Evolutionary conservation across 2,329 filamentous ascomycete species (phyloP).

Genomic region (Pseudogymnoascus sp.): DNA sequence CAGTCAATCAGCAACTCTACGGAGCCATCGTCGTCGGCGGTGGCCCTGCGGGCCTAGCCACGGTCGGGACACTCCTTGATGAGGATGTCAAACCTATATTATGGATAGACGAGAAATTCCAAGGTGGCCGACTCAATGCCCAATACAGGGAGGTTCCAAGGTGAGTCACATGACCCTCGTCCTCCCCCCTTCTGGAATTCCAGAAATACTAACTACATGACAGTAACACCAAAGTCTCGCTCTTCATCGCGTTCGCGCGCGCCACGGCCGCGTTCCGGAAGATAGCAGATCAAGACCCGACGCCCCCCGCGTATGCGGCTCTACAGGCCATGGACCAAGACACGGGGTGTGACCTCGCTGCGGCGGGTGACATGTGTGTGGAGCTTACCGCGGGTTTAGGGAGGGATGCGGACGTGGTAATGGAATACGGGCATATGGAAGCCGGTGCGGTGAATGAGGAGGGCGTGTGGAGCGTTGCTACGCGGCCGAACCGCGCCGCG

Average conservation of each 20-base stretch:
- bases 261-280: conserved; percentile 45
- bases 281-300: conserved; percentile 38
- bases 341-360: conserved; percentile 47
- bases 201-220: conserved; percentile 14
- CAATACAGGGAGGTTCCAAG: conserved; percentile 55
- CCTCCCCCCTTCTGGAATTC: neutral
- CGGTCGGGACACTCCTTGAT: conserved; percentile 54
- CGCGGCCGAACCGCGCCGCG: conserved; percentile 29
- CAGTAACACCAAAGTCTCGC: conserved; percentile 53
- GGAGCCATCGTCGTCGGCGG: conserved; percentile 52
- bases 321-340: conserved; percentile 47
- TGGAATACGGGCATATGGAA: neutral
- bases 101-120: conserved; percentile 53
- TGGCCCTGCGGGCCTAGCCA: conserved; percentile 52
- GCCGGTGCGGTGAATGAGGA: conserved; percentile 24
- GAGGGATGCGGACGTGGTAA: neutral
- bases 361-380: conserved; percentile 49
- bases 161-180: conserved; percentile 15
- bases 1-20: conserved; percentile 26
- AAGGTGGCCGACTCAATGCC: conserved; percentile 44
- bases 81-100: conserved; percentile 42
- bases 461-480: conserved; percentile 32
- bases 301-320: conserved; percentile 47
- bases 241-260: conserved; percentile 51
- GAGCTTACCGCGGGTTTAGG: conserved; percentile 38